Base-by-base conservation (phyloP, 208 protist species). In the Acanthamoeba sp. region DNA sequence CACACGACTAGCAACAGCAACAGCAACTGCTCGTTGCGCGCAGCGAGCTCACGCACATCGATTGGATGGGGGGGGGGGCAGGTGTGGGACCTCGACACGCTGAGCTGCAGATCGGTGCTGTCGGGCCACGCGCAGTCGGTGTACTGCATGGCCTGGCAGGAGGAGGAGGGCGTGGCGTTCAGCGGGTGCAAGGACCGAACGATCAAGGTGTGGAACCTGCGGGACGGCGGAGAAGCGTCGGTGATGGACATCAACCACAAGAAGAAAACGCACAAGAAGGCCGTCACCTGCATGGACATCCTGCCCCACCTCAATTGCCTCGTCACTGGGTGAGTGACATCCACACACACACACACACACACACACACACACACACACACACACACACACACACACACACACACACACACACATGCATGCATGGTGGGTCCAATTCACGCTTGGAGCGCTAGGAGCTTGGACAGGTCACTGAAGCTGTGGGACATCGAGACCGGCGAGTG, bases 151-250 rank as follows among this genome's bases (percentile, higher is more conserved):
- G 84, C 55, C 34, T 91, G 84, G 84, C 32, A 45, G 45, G 20
- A 91, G 55, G 62, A 91, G 36, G 84, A 22, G 1, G 84, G 42
- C 40, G 9, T 91, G 3, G 34, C 71, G 16, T 91, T 91, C 55
- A 91, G 84, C 62, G 84, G 84, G 2, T 91, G 52, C 24, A 91
- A 91, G 55, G 84, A 91, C 62, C 66, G 71, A n/a, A 91, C 52
- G 18, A 69, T 91, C 34, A 91, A 91, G 55, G 84, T 91, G 40
- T 91, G 84, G 84, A 69, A 69, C 32, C 84, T 91, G 12, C 4
- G 4, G 20, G 71, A 18, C 36, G 22, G 66, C 32, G 16, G 18
- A 24, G 84, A 69, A 20, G 18, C 34, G 12, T 14, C 38, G 40
- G 42, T 82, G 12, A 16, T 82, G 12, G 73, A 82, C 18, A 16